A percentile compares a stretch with the other conserved stretches of the same genome.
phyloP scores from a whole-genome alignment of 148 eudicot species.

The Rhododendron simsii region DNA sequence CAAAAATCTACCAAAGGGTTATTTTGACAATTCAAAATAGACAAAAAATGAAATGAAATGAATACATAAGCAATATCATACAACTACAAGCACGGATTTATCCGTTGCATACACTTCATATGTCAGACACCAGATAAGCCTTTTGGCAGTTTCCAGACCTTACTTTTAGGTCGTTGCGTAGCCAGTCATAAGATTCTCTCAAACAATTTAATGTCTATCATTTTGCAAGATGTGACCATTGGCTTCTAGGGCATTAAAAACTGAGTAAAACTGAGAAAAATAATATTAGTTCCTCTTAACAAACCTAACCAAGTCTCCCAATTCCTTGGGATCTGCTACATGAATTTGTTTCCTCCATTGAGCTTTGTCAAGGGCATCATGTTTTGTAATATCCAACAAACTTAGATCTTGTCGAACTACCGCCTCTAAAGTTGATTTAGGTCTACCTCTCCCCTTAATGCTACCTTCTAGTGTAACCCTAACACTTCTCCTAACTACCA shows the following conservation, averaged over 20 bases:
- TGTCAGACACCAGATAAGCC: not conserved
- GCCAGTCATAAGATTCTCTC: not conserved
- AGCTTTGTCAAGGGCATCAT: too few relatives aligned
- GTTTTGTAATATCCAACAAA: not conserved
- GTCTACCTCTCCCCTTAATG: too few relatives aligned
- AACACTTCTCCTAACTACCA: too few relatives aligned
- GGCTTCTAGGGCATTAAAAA: not conserved
- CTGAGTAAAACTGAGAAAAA: not conserved
- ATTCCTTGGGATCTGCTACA: not conserved
- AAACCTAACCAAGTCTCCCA: not conserved
- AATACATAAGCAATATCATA: not conserved
- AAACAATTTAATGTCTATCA: not conserved
- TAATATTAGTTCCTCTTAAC: not conserved
- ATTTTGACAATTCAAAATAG: not conserved
- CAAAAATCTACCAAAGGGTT: not conserved
- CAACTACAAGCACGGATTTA: not conserved
- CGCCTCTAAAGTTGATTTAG: too few relatives aligned
- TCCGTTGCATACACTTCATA: not conserved
- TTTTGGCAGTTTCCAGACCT: not conserved
- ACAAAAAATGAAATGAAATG: not conserved
- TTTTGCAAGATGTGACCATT: not conserved
- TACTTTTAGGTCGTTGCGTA: not conserved
- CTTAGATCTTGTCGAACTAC: too few relatives aligned
- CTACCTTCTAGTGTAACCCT: too few relatives aligned
- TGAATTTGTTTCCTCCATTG: too few relatives aligned